Evolutionary conservation across 371 early-diverging fungal genomes (phyloP).

Genomic region (Mortierella sp.): DNA sequence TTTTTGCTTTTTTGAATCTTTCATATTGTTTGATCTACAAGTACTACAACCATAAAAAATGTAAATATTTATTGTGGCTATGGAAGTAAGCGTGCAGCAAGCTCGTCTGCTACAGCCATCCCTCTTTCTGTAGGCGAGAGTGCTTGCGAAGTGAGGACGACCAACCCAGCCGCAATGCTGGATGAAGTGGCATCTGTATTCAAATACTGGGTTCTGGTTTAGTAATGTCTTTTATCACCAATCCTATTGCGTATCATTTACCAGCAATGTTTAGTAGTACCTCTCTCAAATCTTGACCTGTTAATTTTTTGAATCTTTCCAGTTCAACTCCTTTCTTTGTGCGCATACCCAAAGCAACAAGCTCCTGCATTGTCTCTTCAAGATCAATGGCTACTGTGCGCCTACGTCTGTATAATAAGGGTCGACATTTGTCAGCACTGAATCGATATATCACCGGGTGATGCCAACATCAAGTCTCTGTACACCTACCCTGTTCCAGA

Average conservation of each 20-base stretch:
- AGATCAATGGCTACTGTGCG: slow-evolving; percentile 35
- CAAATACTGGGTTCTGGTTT: slow-evolving; percentile 24
- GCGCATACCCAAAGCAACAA: slow-evolving; percentile 78
- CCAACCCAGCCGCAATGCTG: slow-evolving; percentile 37
- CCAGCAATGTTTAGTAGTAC: neutral
- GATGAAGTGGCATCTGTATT: slow-evolving; percentile 21
- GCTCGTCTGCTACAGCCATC: slow-evolving; percentile 59
- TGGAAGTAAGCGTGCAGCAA: slow-evolving; percentile 43
- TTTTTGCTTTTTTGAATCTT: too few species aligned
- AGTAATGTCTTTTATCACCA: neutral
- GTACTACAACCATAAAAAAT: too few species aligned
- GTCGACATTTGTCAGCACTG: neutral
- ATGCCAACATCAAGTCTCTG: too few species aligned
- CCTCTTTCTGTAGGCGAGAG: slow-evolving; percentile 58
- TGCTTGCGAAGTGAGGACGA: slow-evolving; percentile 12
- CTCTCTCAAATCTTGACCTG: slow-evolving; percentile 31
- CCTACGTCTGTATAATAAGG: slow-evolving; percentile 34
- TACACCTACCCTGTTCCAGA: slow-evolving; percentile 73
- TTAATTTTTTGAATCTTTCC: slow-evolving; percentile 42
- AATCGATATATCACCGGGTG: too few species aligned
- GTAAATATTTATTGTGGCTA: too few species aligned
- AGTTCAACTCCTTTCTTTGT: slow-evolving; percentile 70
- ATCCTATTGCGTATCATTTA: neutral
- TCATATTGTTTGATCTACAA: too few species aligned
- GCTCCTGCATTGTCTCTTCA: slow-evolving; percentile 62